Evolutionary conservation across 352 stramenopile genomes (phyloP), one percentile per base, ranked within the genome.

Genomic region (Globisporangium lucens): DNA sequence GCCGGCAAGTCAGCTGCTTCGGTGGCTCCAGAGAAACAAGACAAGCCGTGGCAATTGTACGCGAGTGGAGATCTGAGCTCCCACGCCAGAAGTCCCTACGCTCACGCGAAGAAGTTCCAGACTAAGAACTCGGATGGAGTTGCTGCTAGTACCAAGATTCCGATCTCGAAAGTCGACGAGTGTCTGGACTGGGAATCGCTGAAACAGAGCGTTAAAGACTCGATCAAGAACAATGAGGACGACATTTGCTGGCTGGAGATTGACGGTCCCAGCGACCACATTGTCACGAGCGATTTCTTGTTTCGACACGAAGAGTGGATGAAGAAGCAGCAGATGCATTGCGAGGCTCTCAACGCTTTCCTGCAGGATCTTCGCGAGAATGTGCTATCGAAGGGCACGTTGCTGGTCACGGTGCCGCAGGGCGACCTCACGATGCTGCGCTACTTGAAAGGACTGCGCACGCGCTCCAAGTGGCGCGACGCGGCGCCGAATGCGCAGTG

Each of bases 221-320:
- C 68, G 3, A 46, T 85, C 13, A 35, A 4, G 27, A 49, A 13
- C 47, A 64, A 22, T 15, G 68, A 57, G 1, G 75, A 89, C 22
- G 82, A 89, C 59, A 56, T 95, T 2, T 89, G 80, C 51, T 95
- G 87, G 87, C 47, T 93, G 3, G 85, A 95, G 67, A 79, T 94
- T 36, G 82, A 92, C 60, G 75, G 80, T 29, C 66, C 77, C 12
- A 83, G 70, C 30, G 71, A 69, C 20, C 63, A 71, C 43, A 56
- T 69, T 8, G 55, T 73, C 30, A 75, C 75, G 36, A 82, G 83
- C 38, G 73, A 90, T 56, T 95, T 94, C 38, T 72, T 94, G 12
- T 73, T 70, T 20, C 75, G 79, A 22, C 83, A 91, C 59, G 79
- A 85, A 17, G 56, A 70, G 20, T 95, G 85, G 85, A 93, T 93